Evolutionary conservation across 257 asterid species (phyloP).

Genomic region (Forsythia viridissima): DNA sequence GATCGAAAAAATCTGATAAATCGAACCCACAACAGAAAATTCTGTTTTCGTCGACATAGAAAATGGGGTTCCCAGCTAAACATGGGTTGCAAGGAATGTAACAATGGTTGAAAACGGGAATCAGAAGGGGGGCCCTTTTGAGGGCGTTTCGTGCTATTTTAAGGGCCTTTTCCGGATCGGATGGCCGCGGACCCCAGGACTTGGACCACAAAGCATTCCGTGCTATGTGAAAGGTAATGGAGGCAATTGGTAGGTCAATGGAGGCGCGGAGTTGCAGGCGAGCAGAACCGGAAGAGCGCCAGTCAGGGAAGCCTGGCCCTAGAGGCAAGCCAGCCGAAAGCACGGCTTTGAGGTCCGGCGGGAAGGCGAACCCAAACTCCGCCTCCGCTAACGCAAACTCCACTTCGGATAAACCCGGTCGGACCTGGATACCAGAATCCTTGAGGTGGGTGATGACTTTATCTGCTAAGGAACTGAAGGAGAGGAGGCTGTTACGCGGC

Average conservation of each 20-base stretch:
- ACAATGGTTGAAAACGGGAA: slow-evolving; percentile 85
- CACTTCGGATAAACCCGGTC: slow-evolving; percentile 67
- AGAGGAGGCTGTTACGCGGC: slow-evolving; percentile 81
- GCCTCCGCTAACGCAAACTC: slow-evolving; percentile 94
- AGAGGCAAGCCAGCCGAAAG: slow-evolving; percentile 79
- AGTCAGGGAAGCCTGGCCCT: slow-evolving; percentile 90
- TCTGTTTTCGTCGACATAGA: slow-evolving; percentile 77
- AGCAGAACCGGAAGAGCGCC: slow-evolving; percentile 78
- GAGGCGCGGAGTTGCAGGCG: slow-evolving; percentile 84
- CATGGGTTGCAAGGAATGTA: slow-evolving; percentile 84
- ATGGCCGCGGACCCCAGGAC: slow-evolving; percentile 83
- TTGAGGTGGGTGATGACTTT: slow-evolving; percentile 70
- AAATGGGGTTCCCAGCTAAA: slow-evolving; percentile 86
- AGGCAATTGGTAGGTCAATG: slow-evolving; percentile 77
- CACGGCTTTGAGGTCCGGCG: slow-evolving; percentile 87
- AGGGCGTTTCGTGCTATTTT: slow-evolving; percentile 74
- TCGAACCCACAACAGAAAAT: slow-evolving; percentile 91
- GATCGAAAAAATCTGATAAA: slow-evolving; percentile 80
- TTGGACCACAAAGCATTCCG: slow-evolving; percentile 84
- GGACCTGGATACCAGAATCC: slow-evolving; percentile 57
- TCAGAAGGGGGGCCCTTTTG: slow-evolving; percentile 78
- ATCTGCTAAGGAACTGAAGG: slow-evolving; percentile 72
- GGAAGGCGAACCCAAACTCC: slow-evolving; percentile 80
- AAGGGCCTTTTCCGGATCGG: slow-evolving; percentile 71
- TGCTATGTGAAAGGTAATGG: slow-evolving; percentile 81